phyloP scores from a whole-genome alignment of 768 basidiomycete species.

The Kockovaella imperatae region DNA sequence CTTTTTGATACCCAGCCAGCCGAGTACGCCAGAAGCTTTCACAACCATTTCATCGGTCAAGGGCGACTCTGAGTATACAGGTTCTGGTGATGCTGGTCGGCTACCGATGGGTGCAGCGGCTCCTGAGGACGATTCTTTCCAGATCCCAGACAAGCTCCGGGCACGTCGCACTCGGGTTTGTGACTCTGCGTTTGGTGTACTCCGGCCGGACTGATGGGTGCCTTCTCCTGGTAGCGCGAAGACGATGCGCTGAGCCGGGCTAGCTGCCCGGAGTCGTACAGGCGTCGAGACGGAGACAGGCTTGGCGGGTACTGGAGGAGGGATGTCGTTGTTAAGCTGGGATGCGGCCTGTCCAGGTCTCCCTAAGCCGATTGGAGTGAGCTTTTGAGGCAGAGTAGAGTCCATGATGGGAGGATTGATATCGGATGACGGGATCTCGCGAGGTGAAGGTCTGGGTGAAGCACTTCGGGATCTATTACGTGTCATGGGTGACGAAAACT shows the following conservation, averaged over 20 bases:
- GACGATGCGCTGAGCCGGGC: conserved; percentile 26
- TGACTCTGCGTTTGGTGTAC: conserved; percentile 3
- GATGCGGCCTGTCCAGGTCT: conserved; percentile 14
- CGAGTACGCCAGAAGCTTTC: conserved; percentile 21
- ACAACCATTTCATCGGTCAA: conserved; percentile 1
- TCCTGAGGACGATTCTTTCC: conserved; percentile 1
- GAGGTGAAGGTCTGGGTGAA: no score
- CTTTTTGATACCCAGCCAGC: conserved; percentile 36
- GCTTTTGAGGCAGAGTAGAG: conserved; percentile 1
- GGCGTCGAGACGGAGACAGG: conserved; percentile 35
- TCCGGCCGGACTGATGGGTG: neutral
- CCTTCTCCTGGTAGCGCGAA: conserved; percentile 24
- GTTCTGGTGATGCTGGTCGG: neutral
- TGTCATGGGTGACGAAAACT: no score
- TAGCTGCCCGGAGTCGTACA: conserved; percentile 22
- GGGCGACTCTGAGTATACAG: neutral
- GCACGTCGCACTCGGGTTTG: conserved; percentile 19
- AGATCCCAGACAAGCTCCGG: conserved; percentile 31
- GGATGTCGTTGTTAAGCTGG: neutral
- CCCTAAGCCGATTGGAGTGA: conserved; percentile 32
- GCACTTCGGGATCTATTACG: no score
- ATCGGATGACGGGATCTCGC: no score
- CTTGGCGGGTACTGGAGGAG: conserved; percentile 23
- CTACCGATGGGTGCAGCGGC: neutral
- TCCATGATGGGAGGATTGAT: conserved; percentile 6